Evolutionary conservation across 257 asterid genomes (phyloP), one percentile per base, ranked within the genome.

Genomic region (Eucommia ulmoides): DNA sequence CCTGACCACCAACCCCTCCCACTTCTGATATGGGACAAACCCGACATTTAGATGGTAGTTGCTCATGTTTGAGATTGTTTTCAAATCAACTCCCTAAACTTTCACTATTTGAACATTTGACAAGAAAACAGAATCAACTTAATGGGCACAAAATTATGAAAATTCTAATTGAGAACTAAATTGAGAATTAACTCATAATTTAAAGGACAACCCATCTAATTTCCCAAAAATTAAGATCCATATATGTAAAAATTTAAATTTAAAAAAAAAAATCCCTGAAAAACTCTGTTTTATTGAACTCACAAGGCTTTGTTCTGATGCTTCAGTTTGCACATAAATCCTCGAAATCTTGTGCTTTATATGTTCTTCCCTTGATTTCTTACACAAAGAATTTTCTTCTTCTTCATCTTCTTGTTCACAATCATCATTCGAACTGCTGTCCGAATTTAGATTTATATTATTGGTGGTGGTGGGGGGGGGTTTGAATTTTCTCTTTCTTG

Each of bases 261-360:
- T 2, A 38, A 8, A 38, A 38, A 38, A 3, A 8, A 3, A 14
- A 8, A 3, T 38, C 11, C n/a, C 45, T 38, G 16, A 3, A 38
- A 15, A 15, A 6, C 3, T 38, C 16, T 6, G 2, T 3, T 8
- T 4, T 38, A 2, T 3, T 38, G 16, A 8, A 71, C 96, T 74
- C 67, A 91, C 99, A 20, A 86, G 96, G 93, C 81, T 76, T 23
- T 86, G 64, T 64, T 91, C 98, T 11, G 96, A 80, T 41, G 95
- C 72, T 58, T 81, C 95, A 0, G 97, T 79, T 64, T 70, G 63
- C 0, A 64, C 67, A 41, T 23, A 69, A 72, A 74, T 70, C 19
- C 72, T 65, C 17, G 89, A 66, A 64, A 76, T 63, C 73, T 74
- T 83, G 6, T 93, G 51, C 51, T 85, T 86, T n/a, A 68, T 50